Percentiles rank a stretch among this genome's conserved stretches.
Conservation (phyloP, 345 rosid genomes). For the Bretschneidera sinensis region DNA sequence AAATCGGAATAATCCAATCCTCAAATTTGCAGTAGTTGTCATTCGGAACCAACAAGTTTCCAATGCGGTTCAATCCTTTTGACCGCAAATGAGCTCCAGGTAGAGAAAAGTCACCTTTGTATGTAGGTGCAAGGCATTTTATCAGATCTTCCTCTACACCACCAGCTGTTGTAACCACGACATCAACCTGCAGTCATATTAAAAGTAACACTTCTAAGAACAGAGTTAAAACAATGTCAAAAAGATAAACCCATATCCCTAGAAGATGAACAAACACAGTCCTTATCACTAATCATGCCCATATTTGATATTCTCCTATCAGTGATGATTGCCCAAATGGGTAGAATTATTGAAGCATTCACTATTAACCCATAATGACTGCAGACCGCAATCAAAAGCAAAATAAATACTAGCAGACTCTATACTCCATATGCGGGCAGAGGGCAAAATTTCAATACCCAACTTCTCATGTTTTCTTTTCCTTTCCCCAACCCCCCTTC, state of each 20-base stretch:
- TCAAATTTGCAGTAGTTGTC: slow-evolving; percentile 96
- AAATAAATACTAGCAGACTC: neutral
- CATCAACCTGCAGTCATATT: slow-evolving; percentile 69
- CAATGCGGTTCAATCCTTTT: slow-evolving; percentile 88
- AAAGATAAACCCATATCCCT: neutral
- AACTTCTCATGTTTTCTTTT: neutral
- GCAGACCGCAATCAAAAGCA: neutral
- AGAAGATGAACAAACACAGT: neutral
- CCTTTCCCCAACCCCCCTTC: no score
- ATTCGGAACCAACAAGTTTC: slow-evolving; percentile 88
- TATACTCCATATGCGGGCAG: neutral
- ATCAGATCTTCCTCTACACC: slow-evolving; percentile 98
- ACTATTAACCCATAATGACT: neutral
- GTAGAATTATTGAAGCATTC: neutral
- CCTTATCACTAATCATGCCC: neutral
- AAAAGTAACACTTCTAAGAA: slow-evolving; percentile 3
- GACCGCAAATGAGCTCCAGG: slow-evolving; percentile 73
- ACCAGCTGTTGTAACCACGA: slow-evolving; percentile 88
- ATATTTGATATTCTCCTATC: no score
- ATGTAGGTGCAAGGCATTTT: slow-evolving; percentile 92
- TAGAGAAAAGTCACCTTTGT: slow-evolving; percentile 78
- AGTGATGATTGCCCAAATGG: no score
- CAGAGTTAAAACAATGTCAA: neutral
- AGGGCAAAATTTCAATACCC: neutral
- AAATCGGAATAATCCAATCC: slow-evolving; percentile 93